Base-by-base conservation (phyloP, 2,329 filamentous ascomycete species). In the Ophiocordyceps unilateralis region DNA sequence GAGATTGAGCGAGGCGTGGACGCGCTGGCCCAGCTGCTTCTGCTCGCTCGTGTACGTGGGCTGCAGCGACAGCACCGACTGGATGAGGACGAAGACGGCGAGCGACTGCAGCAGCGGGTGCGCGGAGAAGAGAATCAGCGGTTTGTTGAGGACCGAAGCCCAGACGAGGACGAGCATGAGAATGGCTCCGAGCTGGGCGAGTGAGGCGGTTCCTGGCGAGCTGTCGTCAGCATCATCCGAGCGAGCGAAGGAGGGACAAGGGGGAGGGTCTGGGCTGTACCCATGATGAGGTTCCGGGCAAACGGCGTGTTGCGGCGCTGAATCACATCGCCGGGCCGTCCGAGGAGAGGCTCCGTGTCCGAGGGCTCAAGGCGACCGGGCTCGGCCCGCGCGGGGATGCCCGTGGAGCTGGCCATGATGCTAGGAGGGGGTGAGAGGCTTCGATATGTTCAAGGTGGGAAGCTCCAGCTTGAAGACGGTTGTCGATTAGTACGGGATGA, bases 61-160 rank as follows among this genome's bases (percentile, higher is more conserved):
- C 60, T 98, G 91, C 30, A 96, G 73, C 51, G 91, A 66, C 42
- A 96, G 76, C 49, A 88, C 76, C 44, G 81, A 81, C 67, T 95
- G 81, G 17, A 83, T 72, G 53, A 91, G 69, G 45, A 85, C 69
- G 48, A 94, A 69, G 45, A 93, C 60, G 41, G 78, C 87, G 45
- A 81, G 50, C 11, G 66, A 69, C 62, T 74, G 69, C 45, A 79
- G 67, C 56, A 95, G 78, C 8, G 89, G 89, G 60, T 96, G 89
- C 9, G 81, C 77, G 17, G 85, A 87, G 71, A 96, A 94, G 52
- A 94, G 76, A 34, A 84, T 83, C 47, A 93, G 57, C 24, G 66
- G 61, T 44, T 79, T 69, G 37, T 76, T 72, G 56, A 94, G 76
- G 49, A 95, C 74, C 44, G 74, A 74, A 39, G 76, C 74, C 85